Percentiles rank a stretch among this genome's conserved stretches.
Evolutionary conservation across 1,284 basidiomycete species (phyloP).

Genomic region (Apiotrichum porosum): DNA sequence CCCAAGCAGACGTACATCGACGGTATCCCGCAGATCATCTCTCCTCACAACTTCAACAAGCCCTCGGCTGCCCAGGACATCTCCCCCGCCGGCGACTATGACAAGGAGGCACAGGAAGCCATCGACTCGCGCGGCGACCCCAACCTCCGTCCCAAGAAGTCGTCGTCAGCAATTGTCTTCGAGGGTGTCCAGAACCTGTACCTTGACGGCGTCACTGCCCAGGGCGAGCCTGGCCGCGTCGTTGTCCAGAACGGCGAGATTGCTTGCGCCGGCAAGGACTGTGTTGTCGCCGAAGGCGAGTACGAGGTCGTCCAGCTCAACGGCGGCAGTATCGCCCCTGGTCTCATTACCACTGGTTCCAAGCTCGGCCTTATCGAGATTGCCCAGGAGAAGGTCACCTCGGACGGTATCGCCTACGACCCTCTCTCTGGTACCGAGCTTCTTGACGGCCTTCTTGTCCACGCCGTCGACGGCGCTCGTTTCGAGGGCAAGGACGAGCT

Average conservation of each 20-base stretch:
- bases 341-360: slow-evolving; percentile 48
- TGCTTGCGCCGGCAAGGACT: slow-evolving; percentile 38
- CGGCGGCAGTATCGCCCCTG: slow-evolving; percentile 48
- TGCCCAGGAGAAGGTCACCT: slow-evolving; percentile 59
- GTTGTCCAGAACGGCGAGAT: slow-evolving; percentile 47
- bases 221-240: slow-evolving; percentile 10
- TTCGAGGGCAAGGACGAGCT: slow-evolving; percentile 66
- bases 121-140: slow-evolving; percentile 43
- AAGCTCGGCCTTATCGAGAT: slow-evolving; percentile 50
- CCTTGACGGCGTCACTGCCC: slow-evolving; percentile 3
- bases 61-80: slow-evolving; percentile 41
- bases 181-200: slow-evolving; percentile 40
- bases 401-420: slow-evolving; percentile 54
- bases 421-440: slow-evolving; percentile 48
- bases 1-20: slow-evolving; percentile 60
- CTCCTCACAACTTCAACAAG: slow-evolving; percentile 37
- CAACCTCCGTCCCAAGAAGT: slow-evolving; percentile 34
- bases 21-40: slow-evolving; percentile 51
- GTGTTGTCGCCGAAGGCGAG: slow-evolving; percentile 13
- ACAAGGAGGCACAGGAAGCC: slow-evolving; percentile 39
- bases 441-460: slow-evolving; percentile 56
- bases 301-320: slow-evolving; percentile 45
- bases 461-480: slow-evolving; percentile 67
- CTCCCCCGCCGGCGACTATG: slow-evolving; percentile 32
- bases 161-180: slow-evolving; percentile 40